Conservation (phyloP, 306 rosid genomes). For the Lathyrus sativus region DNA sequence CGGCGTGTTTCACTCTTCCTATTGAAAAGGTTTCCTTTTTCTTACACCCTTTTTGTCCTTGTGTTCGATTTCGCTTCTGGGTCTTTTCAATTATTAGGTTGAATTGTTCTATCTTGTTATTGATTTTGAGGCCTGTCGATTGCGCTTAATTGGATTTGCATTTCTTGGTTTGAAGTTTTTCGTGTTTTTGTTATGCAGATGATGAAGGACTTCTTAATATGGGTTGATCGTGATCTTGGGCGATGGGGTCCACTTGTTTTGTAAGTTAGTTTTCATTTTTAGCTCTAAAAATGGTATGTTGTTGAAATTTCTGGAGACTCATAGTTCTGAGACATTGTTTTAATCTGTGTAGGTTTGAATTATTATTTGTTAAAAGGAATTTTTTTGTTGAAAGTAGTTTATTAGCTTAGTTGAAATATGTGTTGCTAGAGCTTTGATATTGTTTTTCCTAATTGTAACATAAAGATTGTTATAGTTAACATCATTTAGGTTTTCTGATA, state of each 20-base stretch:
- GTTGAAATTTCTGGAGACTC: not conserved
- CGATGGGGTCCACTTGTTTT: constrained; percentile 91
- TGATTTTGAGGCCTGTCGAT: too few species aligned
- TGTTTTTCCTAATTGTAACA: not conserved
- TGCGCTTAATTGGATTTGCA: constrained; percentile 7
- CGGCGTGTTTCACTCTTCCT: constrained; percentile 84
- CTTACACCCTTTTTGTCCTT: not conserved
- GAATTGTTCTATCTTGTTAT: too few species aligned
- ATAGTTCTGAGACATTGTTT: constrained; percentile 18
- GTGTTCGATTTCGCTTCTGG: constrained; percentile 16
- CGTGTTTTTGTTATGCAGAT: constrained; percentile 51
- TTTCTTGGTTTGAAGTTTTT: not conserved
- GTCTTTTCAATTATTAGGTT: not conserved
- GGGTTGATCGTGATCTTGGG: constrained; percentile 95
- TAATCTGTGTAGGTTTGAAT: constrained; percentile 24
- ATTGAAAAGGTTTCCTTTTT: constrained; percentile 67
- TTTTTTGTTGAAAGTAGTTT: constrained; percentile 15
- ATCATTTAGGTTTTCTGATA: constrained; percentile 13
- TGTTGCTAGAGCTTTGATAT: constrained; percentile 8
- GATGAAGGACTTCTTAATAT: constrained; percentile 81
- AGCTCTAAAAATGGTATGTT: not conserved
- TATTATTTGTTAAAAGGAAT: constrained; percentile 22
- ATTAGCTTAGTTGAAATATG: not conserved
- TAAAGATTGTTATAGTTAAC: not conserved
- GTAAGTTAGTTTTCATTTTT: constrained; percentile 53